A percentile compares a stretch with the other conserved stretches of the same genome.
These are phyloP conservation scores for Phytophthora citricola DNA, from an alignment of 352 stramenopile genomes.

Conservation along the genomic window DNA sequence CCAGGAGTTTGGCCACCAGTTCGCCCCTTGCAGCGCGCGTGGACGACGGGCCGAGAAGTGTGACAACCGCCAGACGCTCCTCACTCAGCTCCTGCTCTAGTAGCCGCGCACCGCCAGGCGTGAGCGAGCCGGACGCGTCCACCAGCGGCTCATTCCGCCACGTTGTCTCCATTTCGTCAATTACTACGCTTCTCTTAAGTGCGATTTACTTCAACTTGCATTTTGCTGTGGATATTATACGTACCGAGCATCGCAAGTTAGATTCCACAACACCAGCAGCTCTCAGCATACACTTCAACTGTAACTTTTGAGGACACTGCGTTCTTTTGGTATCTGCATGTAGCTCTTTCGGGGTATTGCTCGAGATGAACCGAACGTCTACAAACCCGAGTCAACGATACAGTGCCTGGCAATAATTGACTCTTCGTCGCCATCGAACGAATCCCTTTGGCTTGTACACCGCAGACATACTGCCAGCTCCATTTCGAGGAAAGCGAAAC, in stretches of 20 bases:
- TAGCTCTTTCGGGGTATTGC: too few relatives aligned
- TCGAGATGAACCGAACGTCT: too few relatives aligned
- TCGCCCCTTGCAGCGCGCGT: conserved; percentile 35
- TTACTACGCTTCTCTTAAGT: conserved; percentile 12
- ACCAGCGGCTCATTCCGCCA: conserved; percentile 54
- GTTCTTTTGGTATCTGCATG: too few relatives aligned
- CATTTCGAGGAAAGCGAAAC: neutral
- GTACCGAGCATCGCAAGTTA: too few relatives aligned
- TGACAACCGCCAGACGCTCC: conserved; percentile 62
- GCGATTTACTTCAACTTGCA: conserved; percentile 21
- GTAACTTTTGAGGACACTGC: too few relatives aligned
- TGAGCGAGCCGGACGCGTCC: conserved; percentile 45
- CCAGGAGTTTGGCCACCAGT: conserved; percentile 41
- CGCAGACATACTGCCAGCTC: neutral
- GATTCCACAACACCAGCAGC: too few relatives aligned
- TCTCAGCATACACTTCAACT: too few relatives aligned
- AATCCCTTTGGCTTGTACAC: too few relatives aligned
- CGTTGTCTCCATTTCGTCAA: conserved; percentile 46
- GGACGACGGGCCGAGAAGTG: conserved; percentile 46
- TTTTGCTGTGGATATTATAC: neutral
- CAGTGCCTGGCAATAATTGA: too few relatives aligned
- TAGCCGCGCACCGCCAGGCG: conserved; percentile 37
- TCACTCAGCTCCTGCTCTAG: conserved; percentile 54
- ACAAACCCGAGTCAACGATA: too few relatives aligned
- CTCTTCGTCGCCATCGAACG: too few relatives aligned